Evolutionary conservation across 2,329 filamentous ascomycete species (phyloP).

Genomic region (Mycosphaerella sp.): DNA sequence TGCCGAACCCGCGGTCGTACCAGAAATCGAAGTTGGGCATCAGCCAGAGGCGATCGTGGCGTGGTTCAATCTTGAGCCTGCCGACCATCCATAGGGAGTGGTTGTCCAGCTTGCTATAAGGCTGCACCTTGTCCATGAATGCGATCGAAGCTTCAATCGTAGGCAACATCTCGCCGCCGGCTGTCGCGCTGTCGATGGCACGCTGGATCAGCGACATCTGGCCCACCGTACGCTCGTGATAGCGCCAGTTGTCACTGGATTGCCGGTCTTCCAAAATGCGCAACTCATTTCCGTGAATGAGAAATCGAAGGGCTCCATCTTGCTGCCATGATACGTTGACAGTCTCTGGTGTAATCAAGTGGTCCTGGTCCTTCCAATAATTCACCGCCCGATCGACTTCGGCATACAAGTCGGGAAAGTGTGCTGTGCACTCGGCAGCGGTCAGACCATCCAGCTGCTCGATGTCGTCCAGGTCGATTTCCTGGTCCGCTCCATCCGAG

Average conservation of each 20-base stretch:
- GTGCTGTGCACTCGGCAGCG: constrained; percentile 40
- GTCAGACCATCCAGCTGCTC: not conserved
- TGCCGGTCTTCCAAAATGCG: constrained; percentile 14
- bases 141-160: constrained; percentile 18
- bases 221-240: constrained; percentile 3
- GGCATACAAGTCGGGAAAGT: constrained; percentile 44
- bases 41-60: constrained; percentile 39
- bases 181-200: constrained; percentile 13
- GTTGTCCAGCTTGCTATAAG: not conserved
- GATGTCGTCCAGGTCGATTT: not conserved
- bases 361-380: constrained; percentile 11
- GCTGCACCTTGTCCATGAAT: constrained; percentile 2
- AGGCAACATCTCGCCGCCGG: constrained; percentile 17
- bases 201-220: constrained; percentile 15
- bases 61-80: constrained; percentile 18
- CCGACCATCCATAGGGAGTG: not conserved
- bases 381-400: constrained; percentile 36
- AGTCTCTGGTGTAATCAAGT: constrained; percentile 10
- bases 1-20: constrained; percentile 28
- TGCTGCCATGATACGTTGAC: constrained; percentile 14
- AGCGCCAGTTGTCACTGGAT: not conserved
- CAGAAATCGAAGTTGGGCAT: constrained; percentile 49
- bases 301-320: constrained; percentile 19
- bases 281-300: constrained; percentile 18
- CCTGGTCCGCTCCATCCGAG: no score